These are phyloP conservation scores for Rutstroemia sp. DNA, from an alignment of 2,329 filamentous ascomycete species.

Conservation along the genomic window DNA sequence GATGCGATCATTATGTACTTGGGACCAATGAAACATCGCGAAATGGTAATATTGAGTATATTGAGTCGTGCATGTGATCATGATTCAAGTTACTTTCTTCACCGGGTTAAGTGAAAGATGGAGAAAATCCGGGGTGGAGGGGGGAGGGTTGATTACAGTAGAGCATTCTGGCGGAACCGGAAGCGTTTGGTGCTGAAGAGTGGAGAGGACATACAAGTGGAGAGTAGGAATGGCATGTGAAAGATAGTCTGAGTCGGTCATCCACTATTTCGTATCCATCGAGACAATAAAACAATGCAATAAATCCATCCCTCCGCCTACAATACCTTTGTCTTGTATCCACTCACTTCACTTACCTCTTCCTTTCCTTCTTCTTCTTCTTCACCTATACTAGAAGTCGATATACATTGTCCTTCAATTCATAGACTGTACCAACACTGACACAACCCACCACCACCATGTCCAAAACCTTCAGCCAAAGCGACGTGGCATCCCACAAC, in stretches of 20 bases:
- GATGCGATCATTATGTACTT: not conserved
- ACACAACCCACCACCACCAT: constrained; percentile 40
- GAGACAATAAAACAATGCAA: not conserved
- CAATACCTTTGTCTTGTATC: not conserved
- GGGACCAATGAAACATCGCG: not conserved
- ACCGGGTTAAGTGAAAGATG: not conserved
- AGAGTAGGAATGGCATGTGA: constrained; percentile 5
- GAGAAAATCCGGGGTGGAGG: constrained; percentile 9
- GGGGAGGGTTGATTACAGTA: not conserved
- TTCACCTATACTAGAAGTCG: no score
- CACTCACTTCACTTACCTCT: not conserved
- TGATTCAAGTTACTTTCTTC: not conserved
- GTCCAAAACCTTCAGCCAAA: constrained; percentile 77
- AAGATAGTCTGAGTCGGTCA: not conserved
- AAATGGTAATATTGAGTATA: constrained; percentile 2
- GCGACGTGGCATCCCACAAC: constrained; percentile 88
- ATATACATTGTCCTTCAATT: no score
- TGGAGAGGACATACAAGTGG: not conserved
- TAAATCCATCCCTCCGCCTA: not conserved
- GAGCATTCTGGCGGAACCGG: not conserved
- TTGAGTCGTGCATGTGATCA: not conserved
- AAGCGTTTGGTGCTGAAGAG: not conserved
- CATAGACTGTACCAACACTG: not conserved
- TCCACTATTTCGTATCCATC: not conserved
- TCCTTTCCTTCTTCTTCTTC: not conserved